These are phyloP conservation scores for Lactarius pseudohatsudake DNA, from an alignment of 768 basidiomycete genomes.

Conservation along the genomic window DNA sequence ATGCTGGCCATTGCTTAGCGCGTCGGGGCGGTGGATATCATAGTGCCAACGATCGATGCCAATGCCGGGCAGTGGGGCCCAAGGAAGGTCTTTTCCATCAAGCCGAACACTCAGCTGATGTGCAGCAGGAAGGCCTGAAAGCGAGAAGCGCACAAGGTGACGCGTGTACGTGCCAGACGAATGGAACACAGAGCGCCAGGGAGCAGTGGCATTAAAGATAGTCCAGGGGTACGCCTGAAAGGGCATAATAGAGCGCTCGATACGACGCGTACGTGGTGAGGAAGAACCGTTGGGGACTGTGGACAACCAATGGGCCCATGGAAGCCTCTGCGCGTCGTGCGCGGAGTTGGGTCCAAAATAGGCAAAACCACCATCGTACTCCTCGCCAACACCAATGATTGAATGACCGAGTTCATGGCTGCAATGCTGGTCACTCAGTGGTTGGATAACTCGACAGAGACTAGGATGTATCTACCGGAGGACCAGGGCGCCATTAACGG, in stretches of 20 bases:
- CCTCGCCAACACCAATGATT: constrained; percentile 76
- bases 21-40: constrained; percentile 47
- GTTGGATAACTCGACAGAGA: neutral
- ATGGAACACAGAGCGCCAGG: constrained; percentile 60
- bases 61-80: constrained; percentile 55
- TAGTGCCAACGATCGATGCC: constrained; percentile 79
- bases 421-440: too few species aligned
- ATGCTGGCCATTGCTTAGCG: constrained; percentile 53
- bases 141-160: constrained; percentile 65
- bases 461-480: constrained; percentile 43
- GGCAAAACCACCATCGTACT: constrained; percentile 75
- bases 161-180: constrained; percentile 65
- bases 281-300: constrained; percentile 11
- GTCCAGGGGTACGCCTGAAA: constrained; percentile 78
- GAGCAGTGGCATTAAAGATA: constrained; percentile 55
- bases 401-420: constrained; percentile 79
- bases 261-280: constrained; percentile 34
- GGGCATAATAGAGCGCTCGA: constrained; percentile 73
- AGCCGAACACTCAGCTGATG: constrained; percentile 56
- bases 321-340: constrained; percentile 44
- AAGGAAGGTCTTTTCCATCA: constrained; percentile 59
- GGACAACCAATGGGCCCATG: constrained; percentile 79
- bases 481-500: constrained; percentile 70
- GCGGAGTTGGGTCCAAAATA: constrained; percentile 72
- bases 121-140: constrained; percentile 62